Evolutionary conservation across 768 basidiomycete genomes (phyloP).

Genomic region (Serendipita indica): DNA sequence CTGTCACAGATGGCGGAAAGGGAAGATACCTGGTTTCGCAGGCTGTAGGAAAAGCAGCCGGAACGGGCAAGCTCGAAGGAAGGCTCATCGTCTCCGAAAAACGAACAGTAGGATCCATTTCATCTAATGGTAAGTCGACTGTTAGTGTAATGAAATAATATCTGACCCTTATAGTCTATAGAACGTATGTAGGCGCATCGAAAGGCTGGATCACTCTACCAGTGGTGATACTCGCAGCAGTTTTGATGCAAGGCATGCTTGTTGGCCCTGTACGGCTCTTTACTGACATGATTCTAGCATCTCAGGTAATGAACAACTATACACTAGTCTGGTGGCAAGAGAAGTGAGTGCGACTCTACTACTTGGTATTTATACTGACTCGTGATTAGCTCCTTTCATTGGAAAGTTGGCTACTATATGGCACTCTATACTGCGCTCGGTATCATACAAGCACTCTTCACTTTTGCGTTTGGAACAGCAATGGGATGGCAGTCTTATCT

Average conservation of each 20-base stretch:
- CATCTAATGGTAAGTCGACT: conserved; percentile 28
- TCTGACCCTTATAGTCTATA: conserved; percentile 37
- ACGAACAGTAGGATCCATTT: conserved; percentile 49
- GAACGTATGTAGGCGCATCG: conserved; percentile 42
- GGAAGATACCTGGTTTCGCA: conserved; percentile 18
- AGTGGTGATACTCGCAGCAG: conserved; percentile 32
- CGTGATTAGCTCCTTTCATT: conserved; percentile 29
- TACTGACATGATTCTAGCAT: conserved; percentile 15
- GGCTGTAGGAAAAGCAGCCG: conserved; percentile 26
- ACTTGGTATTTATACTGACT: not conserved
- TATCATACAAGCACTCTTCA: conserved; percentile 40
- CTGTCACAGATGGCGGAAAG: conserved; percentile 26
- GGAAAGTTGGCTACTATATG: conserved; percentile 46
- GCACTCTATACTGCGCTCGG: conserved; percentile 48
- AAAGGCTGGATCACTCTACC: conserved; percentile 36
- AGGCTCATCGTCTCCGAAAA: conserved; percentile 50
- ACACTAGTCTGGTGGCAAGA: conserved; percentile 61
- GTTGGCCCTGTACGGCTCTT: not conserved
- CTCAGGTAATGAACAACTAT: conserved; percentile 45
- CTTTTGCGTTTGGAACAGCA: conserved; percentile 37
- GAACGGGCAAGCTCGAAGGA: conserved; percentile 50
- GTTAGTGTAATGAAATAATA: not conserved
- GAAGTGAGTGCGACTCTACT: conserved; percentile 31
- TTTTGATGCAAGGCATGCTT: conserved; percentile 38
- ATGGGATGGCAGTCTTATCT: conserved; percentile 44